Evolutionary conservation across 1,284 basidiomycete species (phyloP), one percentile per base, ranked within the genome.

Genomic region (Meripilus lineatus): DNA sequence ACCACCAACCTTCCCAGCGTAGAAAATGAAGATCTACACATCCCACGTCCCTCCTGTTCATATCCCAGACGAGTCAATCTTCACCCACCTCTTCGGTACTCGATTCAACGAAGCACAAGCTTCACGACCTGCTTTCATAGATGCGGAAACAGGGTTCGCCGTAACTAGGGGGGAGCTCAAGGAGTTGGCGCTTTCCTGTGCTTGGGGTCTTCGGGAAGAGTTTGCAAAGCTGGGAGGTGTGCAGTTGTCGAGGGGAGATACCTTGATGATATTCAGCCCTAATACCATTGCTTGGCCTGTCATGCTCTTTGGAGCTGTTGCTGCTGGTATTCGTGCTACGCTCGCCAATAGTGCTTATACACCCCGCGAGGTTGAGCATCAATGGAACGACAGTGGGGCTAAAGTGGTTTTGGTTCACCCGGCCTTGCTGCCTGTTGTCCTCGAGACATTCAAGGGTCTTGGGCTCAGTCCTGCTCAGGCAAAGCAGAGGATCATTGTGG

Each of bases 131-230:
- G 84, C 84, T 1, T 87, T 81, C 59, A 71, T 89, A 42, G 87
- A 90, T 53, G 81, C 81, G 0, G 59, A 65, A 1, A 75, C 83
- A 0, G 82, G 77, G 0, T 64, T 70, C 1, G 67, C 68, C 2
- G 50, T 90, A 18, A 72, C 82, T 0, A 75, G 87, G 14, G 74
- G 57, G 0, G 70, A 76, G 23, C 61, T 85, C 18, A 74, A 72
- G 21, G 61, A 72, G 17, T 62, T 79, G 14, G 70, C 83, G 0
- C 66, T 84, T 8, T 65, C 72, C 2, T 65, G 88, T 13, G 81
- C 64, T 0, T 67, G 71, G 51, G 81, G 79, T 0, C 58, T 86
- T n/a, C 67, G 66, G 20, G 56, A 67, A 46, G 54, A 32, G 63
- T 64, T 23, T 58, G 54, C 25, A 52, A 40, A 42, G 63, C 3